Conservation (phyloP, 2,329 filamentous ascomycete genomes). For the Sporothrix pseudoabietina region DNA sequence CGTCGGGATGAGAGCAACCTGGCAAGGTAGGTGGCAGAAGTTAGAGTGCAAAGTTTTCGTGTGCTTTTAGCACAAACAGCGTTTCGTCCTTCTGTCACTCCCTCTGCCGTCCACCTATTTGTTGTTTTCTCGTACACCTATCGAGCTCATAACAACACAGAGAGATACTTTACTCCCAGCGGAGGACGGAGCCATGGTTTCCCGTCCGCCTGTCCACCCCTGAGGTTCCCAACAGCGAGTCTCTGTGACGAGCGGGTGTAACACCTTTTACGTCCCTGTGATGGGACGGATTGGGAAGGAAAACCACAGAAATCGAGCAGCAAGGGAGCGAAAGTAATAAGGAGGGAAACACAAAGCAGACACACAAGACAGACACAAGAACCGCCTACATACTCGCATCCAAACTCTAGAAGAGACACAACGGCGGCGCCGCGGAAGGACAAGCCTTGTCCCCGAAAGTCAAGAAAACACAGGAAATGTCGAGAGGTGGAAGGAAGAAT, state of each 20-base stretch:
- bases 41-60: background rate
- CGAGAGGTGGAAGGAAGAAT: background rate
- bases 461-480: background rate
- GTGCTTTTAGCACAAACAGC: background rate
- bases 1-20: background rate
- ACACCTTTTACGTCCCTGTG: constrained; percentile 17
- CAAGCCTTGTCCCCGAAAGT: background rate
- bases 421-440: constrained; percentile 3
- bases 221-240: constrained; percentile 14
- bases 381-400: background rate
- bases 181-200: background rate
- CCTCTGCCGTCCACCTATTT: constrained; percentile 2
- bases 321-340: background rate
- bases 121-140: background rate
- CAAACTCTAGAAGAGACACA: constrained; percentile 2
- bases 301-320: background rate
- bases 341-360: background rate
- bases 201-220: background rate
- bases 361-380: background rate
- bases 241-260: constrained; percentile 24
- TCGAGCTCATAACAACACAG: background rate
- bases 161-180: background rate
- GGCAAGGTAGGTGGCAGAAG: background rate
- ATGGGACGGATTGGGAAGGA: constrained; percentile 18
- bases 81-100: constrained; percentile 23